Percentiles rank a stretch among this genome's conserved stretches.
Evolutionary conservation across 2,329 filamentous ascomycete genomes (phyloP).

Genomic region (Ophiostoma novo-ulmi): DNA sequence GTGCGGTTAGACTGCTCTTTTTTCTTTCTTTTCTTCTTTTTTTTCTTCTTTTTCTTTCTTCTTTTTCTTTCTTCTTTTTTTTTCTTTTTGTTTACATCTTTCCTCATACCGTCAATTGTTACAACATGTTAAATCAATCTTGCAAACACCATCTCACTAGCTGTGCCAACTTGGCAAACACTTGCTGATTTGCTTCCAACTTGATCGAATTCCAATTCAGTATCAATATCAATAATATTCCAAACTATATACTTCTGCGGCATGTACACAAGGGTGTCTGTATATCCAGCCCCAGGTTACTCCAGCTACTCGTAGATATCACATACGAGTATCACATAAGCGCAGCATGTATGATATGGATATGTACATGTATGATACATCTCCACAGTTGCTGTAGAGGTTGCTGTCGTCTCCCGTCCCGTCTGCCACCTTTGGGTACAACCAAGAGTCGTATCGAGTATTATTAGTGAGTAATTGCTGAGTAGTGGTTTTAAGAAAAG

Average conservation of each 20-base stretch:
- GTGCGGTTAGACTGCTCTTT: background rate
- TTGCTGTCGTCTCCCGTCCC: conserved; percentile 6
- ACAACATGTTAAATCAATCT: too few species aligned
- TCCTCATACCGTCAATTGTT: too few species aligned
- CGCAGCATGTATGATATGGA: background rate
- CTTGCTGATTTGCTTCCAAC: background rate
- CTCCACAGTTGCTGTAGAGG: background rate
- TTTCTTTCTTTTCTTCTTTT: background rate
- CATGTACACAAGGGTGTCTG: conserved; percentile 1
- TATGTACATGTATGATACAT: background rate
- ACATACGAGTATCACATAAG: background rate
- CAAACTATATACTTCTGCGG: background rate
- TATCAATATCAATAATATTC: background rate
- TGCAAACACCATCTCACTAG: too few species aligned
- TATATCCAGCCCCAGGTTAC: background rate
- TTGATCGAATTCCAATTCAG: background rate
- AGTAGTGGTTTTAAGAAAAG: too few species aligned
- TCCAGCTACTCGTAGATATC: background rate
- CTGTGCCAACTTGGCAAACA: background rate
- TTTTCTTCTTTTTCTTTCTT: background rate
- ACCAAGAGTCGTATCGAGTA: background rate
- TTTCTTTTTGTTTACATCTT: too few species aligned
- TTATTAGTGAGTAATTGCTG: background rate
- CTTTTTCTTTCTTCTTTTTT: background rate
- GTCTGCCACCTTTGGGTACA: background rate